These are phyloP conservation scores for Arachnopeziza araneosa DNA, from an alignment of 2,329 filamentous ascomycete genomes.

Conservation along the genomic window DNA sequence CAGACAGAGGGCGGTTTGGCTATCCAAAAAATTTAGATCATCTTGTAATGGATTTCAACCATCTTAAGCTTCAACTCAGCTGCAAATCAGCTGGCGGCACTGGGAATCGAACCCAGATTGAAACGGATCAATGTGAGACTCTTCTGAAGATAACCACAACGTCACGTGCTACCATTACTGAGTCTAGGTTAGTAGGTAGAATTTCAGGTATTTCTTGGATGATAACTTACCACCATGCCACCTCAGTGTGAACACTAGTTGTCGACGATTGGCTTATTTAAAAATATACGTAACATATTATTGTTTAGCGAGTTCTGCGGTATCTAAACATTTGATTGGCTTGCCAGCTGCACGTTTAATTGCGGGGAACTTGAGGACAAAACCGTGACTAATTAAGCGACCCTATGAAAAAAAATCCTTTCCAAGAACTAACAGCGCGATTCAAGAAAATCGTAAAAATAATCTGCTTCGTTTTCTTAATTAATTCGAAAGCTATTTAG, in stretches of 20 bases:
- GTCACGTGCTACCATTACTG: slow-evolving; percentile 13
- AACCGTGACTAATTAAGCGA: too few species aligned
- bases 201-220: not conserved
- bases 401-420: too few species aligned
- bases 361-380: too few species aligned
- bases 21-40: slow-evolving; percentile 16
- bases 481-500: too few species aligned
- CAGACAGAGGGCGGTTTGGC: too few species aligned
- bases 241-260: not conserved
- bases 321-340: too few species aligned
- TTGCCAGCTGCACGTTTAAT: too few species aligned
- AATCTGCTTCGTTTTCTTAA: too few species aligned
- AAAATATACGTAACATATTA: not conserved
- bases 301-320: too few species aligned
- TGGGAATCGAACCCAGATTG: slow-evolving; percentile 25
- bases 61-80: slow-evolving; percentile 24
- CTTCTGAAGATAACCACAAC: slow-evolving; percentile 9
- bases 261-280: not conserved
- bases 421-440: too few species aligned
- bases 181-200: not conserved
- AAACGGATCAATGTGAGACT: slow-evolving; percentile 16
- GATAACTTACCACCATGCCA: slow-evolving; percentile 17
- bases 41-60: slow-evolving; percentile 20
- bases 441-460: too few species aligned
- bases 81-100: slow-evolving; percentile 12